These are phyloP conservation scores for Nigrospora osmanthi DNA, from an alignment of 2,329 filamentous ascomycete genomes.

Conservation along the genomic window DNA sequence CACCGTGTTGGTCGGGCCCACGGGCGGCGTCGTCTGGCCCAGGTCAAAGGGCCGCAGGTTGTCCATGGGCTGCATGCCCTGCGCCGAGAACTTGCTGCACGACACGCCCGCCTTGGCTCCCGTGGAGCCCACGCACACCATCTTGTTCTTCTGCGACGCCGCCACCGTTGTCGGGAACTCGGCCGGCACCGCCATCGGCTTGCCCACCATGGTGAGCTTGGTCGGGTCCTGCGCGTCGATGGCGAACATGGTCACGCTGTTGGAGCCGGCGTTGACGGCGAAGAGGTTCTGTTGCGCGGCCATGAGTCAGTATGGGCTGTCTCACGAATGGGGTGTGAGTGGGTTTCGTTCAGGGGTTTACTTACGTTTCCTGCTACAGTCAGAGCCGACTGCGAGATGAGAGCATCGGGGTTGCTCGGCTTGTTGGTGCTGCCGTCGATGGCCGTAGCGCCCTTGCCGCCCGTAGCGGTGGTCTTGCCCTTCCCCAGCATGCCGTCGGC, in stretches of 20 bases:
- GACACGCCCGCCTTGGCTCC: conserved; percentile 24
- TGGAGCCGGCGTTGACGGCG: conserved; percentile 46
- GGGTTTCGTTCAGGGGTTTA: neutral
- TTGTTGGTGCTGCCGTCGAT: conserved; percentile 27
- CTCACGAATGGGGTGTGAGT: neutral
- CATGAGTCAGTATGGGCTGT: neutral
- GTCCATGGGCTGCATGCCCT: conserved; percentile 35
- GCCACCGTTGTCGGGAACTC: conserved; percentile 46
- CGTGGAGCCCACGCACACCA: conserved; percentile 25
- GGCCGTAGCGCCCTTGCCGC: conserved; percentile 34
- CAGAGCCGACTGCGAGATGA: conserved; percentile 42
- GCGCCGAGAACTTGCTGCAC: conserved; percentile 11
- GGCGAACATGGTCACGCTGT: conserved; percentile 40
- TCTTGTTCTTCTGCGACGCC: conserved; percentile 30
- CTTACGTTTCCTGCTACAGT: conserved; percentile 41
- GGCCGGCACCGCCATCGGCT: conserved; percentile 33
- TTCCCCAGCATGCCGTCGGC: conserved; percentile 36
- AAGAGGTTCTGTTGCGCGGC: conserved; percentile 36
- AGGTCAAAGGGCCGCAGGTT: conserved; percentile 38
- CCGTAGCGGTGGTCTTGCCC: conserved; percentile 34
- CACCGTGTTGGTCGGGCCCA: conserved; percentile 49
- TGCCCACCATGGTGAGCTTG: conserved; percentile 33
- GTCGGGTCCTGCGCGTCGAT: conserved; percentile 34
- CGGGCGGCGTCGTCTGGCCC: conserved; percentile 48
- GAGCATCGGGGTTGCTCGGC: conserved; percentile 37